Percentiles rank a stretch among this genome's conserved stretches.
Conservation (phyloP, 495 filamentous ascomycete genomes). For the Xylaria flabelliformis region DNA sequence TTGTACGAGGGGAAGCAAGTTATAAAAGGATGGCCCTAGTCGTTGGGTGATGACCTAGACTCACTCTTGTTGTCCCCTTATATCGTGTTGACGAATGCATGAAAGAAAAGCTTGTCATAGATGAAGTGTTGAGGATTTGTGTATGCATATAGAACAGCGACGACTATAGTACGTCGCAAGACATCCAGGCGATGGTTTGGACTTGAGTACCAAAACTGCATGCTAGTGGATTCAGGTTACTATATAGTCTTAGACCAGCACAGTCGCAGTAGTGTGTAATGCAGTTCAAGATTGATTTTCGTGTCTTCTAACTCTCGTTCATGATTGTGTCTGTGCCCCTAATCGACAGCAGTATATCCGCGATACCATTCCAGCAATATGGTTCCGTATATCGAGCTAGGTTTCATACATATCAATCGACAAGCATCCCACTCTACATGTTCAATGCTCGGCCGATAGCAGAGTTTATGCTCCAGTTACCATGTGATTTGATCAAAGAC, state of each 20-base stretch:
- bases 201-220: neutral
- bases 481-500: constrained; percentile 16
- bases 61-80: neutral
- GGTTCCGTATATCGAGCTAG: neutral
- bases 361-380: constrained; percentile 5
- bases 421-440: neutral
- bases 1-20: neutral
- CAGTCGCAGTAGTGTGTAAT: neutral
- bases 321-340: neutral
- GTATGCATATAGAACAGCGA: neutral
- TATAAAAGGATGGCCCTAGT: neutral
- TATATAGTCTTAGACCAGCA: neutral
- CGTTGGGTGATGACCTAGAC: neutral
- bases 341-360: neutral
- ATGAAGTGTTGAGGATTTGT: constrained; percentile 1
- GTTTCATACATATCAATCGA: neutral
- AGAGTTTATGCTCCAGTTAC: neutral
- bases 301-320: neutral
- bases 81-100: neutral
- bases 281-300: neutral
- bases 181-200: neutral
- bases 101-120: neutral
- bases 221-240: neutral
- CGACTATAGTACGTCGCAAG: neutral
- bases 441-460: neutral